These are phyloP conservation scores for Hylodesmum podocarpum DNA, from an alignment of 306 rosid species.

Conservation along the genomic window DNA sequence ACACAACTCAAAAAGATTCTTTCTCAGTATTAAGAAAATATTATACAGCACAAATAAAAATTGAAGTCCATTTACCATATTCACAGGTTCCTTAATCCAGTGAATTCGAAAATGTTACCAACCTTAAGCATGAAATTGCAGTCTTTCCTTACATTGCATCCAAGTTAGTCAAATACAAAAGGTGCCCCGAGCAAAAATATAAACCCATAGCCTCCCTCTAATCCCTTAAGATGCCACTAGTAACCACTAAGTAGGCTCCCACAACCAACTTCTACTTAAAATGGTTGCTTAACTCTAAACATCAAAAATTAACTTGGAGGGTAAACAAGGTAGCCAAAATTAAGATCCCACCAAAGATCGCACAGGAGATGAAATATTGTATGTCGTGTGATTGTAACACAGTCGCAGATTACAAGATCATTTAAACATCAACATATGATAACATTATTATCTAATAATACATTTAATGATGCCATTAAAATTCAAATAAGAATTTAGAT, in stretches of 20 bases:
- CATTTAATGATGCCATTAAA: not conserved
- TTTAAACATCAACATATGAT: not conserved
- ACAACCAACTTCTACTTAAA: not conserved
- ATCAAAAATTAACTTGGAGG: not conserved
- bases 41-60: conserved; percentile 11
- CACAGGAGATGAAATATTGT: not conserved
- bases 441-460: not conserved
- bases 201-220: not conserved
- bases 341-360: not conserved
- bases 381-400: not conserved
- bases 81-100: not conserved
- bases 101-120: conserved; percentile 12
- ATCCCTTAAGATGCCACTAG: not conserved
- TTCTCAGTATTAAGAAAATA: not conserved
- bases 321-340: not conserved
- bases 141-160: not conserved
- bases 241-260: not conserved
- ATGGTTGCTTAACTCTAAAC: not conserved
- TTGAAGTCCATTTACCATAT: conserved; percentile 8
- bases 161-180: conserved; percentile 7
- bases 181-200: not conserved
- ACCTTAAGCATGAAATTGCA: not conserved
- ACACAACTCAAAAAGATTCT: conserved; percentile 26
- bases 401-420: not conserved
- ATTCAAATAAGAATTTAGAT: not conserved